Percentiles rank a stretch among this genome's conserved stretches.
These are phyloP conservation scores for Alloteropsis semialata DNA, from an alignment of 176 grass and related monocot species.

Conservation along the genomic window DNA sequence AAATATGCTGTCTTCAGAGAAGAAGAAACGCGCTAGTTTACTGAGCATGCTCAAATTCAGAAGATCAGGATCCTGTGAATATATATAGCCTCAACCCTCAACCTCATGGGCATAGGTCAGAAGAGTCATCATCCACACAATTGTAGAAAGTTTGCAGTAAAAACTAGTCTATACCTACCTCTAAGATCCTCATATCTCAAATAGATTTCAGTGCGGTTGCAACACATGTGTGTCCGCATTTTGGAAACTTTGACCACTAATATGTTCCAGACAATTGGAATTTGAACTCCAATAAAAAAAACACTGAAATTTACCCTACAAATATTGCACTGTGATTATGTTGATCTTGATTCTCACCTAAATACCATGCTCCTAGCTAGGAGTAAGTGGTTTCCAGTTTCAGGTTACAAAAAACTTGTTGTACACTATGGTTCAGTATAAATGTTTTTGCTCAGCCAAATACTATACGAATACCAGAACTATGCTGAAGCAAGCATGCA, in stretches of 20 bases:
- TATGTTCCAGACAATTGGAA: neutral
- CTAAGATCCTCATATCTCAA: neutral
- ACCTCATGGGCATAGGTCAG: neutral
- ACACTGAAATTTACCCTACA: neutral
- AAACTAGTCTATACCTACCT: neutral
- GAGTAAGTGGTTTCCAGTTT: neutral
- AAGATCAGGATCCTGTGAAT: neutral
- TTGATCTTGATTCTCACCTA: neutral
- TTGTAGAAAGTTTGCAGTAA: neutral
- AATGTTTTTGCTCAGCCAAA: neutral
- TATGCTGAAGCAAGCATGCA: constrained; percentile 11
- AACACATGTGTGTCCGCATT: neutral
- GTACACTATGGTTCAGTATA: neutral
- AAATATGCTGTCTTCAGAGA: neutral
- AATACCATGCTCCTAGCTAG: neutral
- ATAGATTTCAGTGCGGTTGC: neutral
- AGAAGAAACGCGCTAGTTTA: neutral
- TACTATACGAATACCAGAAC: neutral
- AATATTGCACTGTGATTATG: neutral
- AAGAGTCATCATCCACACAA: neutral
- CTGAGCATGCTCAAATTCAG: neutral
- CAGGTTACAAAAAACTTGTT: neutral
- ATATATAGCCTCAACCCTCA: no score
- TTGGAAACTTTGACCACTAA: neutral
- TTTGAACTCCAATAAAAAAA: no score